These are phyloP conservation scores for Aristolochia californica DNA, from an alignment of 164 flowering plant genomes.

Conservation along the genomic window DNA sequence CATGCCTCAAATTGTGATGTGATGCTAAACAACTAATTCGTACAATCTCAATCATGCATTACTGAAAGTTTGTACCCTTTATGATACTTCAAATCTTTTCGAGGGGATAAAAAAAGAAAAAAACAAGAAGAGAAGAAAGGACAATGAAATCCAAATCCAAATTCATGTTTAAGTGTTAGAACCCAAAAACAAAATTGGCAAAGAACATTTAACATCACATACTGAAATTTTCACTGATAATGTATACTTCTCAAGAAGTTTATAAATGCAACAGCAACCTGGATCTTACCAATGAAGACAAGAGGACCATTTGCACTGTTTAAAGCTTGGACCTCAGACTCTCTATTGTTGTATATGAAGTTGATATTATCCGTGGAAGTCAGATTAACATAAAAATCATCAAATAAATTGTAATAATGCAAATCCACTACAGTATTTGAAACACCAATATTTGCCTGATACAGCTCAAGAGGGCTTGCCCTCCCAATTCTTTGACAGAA, in stretches of 20 bases:
- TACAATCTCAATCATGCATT: too few relatives aligned
- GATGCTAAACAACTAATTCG: too few relatives aligned
- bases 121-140: too few relatives aligned
- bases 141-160: too few relatives aligned
- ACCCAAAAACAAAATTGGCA: too few relatives aligned
- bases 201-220: too few relatives aligned
- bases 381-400: slow-evolving; percentile 46
- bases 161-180: too few relatives aligned
- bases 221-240: too few relatives aligned
- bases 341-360: slow-evolving; percentile 52
- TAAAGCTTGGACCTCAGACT: slow-evolving; percentile 45
- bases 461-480: slow-evolving; percentile 76
- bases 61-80: too few relatives aligned
- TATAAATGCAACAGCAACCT: neutral
- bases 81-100: too few relatives aligned
- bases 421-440: slow-evolving; percentile 66
- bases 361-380: slow-evolving; percentile 48
- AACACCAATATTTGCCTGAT: slow-evolving; percentile 49
- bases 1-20: too few relatives aligned
- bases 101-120: too few relatives aligned
- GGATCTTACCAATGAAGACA: slow-evolving; percentile 54
- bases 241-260: neutral
- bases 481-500: slow-evolving; percentile 84
- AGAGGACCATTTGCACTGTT: slow-evolving; percentile 69
- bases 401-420: slow-evolving; percentile 85